Evolutionary conservation across 306 rosid species (phyloP), one percentile per base, ranked within the genome.

Genomic region (Adenanthera pavonina): DNA sequence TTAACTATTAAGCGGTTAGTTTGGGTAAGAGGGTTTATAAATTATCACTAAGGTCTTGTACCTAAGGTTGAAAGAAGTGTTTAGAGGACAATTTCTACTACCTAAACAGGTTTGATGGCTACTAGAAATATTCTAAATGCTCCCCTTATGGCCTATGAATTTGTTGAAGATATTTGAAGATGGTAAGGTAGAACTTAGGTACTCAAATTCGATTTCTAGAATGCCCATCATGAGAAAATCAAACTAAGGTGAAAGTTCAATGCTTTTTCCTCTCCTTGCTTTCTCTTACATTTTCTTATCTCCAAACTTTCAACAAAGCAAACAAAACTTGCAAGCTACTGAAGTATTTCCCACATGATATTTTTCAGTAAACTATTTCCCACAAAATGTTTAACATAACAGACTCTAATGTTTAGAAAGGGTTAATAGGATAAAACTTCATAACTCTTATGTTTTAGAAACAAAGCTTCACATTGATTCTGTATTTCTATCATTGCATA

Each of bases 231-330:
- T 89, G 30, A 25, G 30, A 25, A 25, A 25, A 25, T 89, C 84
- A 95, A 87, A 88, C 99, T 95, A 76, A 1, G 99, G 97, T 16
- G 99, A 88, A 75, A 95, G 99, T 80, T 95, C 99, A 43, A 93
- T 87, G 84, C 92, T 95, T 87, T 95, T 97, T 80, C 99, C 99
- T 84, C 94, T 90, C 87, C 99, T 93, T 86, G 99, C 99, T 85
- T 93, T 95, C 46, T 95, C 97, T 72, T 95, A 95, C 97, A 95
- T 79, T 83, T 80, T 95, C 85, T 95, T 97, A 56, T 97, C 99
- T 82, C 99, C 99, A 52, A 95, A 94, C 99, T 95, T 64, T 60
- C 69, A 69, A 88, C 54, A 75, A 80, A 38, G 47, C 79, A 80
- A 77, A 12, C 72, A 78, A 52, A 78, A 68, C 49, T 51, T 61